Base-by-base conservation (phyloP, 2,329 filamentous ascomycete species). In the Ophiobolus disseminans region DNA sequence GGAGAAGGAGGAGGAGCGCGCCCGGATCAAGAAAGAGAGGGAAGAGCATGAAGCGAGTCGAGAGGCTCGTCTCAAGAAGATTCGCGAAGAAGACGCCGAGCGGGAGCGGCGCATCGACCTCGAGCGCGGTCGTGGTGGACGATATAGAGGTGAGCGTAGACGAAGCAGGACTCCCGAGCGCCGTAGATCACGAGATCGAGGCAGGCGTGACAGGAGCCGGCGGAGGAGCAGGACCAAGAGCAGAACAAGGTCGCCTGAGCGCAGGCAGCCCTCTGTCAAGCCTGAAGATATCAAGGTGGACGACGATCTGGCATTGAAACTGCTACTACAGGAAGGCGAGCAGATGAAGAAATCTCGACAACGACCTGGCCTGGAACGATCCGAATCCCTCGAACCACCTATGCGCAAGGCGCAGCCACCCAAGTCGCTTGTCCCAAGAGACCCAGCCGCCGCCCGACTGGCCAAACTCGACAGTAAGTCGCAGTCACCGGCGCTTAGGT, bases 1-100 rank as follows among this genome's bases (percentile, higher is more conserved):
- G n/a, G 66, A 69, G 63, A 69, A 76, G 73, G 86, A 72, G 71
- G 81, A 83, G 50, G 78, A 65, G 77, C 83, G 63, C 7, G 53
- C 53, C n/a, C 74, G 76, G 21, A 62, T 76, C 66, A 80, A 80
- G 38, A 73, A 75, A 45, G 75, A 75, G 45, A 53, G 68, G 22
- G 63, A 67, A 35, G 65, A 69, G 46, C 55, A 67, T 45, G 81
- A 82, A 14, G 62, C 68, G 64, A 56, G 75, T 71, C 60, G 80
- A 67, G 55, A 76, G 63, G 57, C 73, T 62, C 68, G 77, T 63
- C 60, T 80, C 67, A 53, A 80, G 51, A 62, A 63, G 43, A 65
- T 66, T 10, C 62, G 66, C 21, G 63, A 72, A 19, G 60, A 67
- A 40, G 66, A 72, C 25, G 68, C 68, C 6, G 66, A 70, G 34